Evolutionary conservation across 768 basidiomycete genomes (phyloP).

Genomic region (Mycena epipterygia): DNA sequence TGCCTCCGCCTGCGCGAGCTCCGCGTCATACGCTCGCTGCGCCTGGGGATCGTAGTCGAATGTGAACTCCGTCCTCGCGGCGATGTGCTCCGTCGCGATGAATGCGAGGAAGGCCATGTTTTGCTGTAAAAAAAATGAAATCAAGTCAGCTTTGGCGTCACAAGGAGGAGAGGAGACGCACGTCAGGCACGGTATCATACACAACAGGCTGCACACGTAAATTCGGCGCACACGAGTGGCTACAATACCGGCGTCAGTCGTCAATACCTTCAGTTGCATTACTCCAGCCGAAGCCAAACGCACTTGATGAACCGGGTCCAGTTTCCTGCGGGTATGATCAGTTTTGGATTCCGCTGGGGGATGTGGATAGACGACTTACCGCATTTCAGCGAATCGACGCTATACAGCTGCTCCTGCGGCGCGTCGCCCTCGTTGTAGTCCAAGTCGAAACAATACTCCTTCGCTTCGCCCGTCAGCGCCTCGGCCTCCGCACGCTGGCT

Average conservation of each 20-base stretch:
- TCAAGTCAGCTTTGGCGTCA: neutral
- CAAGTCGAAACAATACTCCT: constrained; percentile 38
- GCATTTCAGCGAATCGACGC: constrained; percentile 21
- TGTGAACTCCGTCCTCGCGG: constrained; percentile 37
- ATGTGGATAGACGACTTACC: no score
- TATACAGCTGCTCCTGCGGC: neutral
- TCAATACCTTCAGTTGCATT: no score
- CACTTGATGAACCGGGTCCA: constrained; percentile 47
- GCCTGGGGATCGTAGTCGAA: constrained; percentile 41
- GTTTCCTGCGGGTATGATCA: constrained; percentile 35
- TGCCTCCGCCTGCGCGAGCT: neutral
- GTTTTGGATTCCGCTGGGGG: no score
- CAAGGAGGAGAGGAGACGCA: neutral
- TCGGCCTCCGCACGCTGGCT: constrained; percentile 23
- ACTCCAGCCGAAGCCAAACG: neutral
- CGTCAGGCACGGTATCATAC: constrained; percentile 25
- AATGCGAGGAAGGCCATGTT: constrained; percentile 39
- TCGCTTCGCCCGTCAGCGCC: constrained; percentile 6
- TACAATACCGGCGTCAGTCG: constrained; percentile 6
- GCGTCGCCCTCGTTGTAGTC: constrained; percentile 35
- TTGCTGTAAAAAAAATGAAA: constrained; percentile 12
- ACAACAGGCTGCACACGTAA: constrained; percentile 34
- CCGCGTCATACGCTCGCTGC: neutral
- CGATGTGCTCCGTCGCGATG: constrained; percentile 37
- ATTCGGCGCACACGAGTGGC: constrained; percentile 44